These are phyloP conservation scores for Silene vulgaris DNA, from an alignment of 179 eudicot species.

Conservation along the genomic window DNA sequence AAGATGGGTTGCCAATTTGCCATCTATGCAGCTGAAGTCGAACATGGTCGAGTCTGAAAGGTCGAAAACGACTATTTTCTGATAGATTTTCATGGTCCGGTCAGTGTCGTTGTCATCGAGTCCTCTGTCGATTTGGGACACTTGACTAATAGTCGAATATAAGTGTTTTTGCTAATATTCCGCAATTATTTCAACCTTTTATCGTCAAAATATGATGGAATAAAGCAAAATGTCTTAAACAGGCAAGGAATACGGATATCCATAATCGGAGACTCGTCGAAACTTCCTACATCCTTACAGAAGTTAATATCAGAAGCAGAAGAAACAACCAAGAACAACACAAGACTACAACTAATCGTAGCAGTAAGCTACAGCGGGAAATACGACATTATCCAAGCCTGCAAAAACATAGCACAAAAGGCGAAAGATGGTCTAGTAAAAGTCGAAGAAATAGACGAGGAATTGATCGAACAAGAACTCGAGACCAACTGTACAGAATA, in stretches of 20 bases:
- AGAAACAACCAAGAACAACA: constrained; percentile 35
- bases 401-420: constrained; percentile 41
- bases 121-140: no score
- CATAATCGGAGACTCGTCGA: constrained; percentile 42
- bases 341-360: constrained; percentile 33
- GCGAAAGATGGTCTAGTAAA: constrained; percentile 36
- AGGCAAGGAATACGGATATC: constrained; percentile 41
- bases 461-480: constrained; percentile 40
- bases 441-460: constrained; percentile 35
- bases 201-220: not conserved
- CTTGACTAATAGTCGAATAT: no score
- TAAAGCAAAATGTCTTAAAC: constrained; percentile 8
- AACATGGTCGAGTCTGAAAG: no score
- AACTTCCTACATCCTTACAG: constrained; percentile 36
- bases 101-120: no score
- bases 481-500: constrained; percentile 40
- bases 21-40: no score
- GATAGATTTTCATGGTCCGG: not conserved
- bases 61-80: no score
- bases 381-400: constrained; percentile 50
- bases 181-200: no score
- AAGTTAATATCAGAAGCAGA: constrained; percentile 32
- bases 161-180: not conserved
- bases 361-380: constrained; percentile 48
- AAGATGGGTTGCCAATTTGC: no score